Evolutionary conservation across 2,329 filamentous ascomycete species (phyloP).

Genomic region (Neonectria ditissima): DNA sequence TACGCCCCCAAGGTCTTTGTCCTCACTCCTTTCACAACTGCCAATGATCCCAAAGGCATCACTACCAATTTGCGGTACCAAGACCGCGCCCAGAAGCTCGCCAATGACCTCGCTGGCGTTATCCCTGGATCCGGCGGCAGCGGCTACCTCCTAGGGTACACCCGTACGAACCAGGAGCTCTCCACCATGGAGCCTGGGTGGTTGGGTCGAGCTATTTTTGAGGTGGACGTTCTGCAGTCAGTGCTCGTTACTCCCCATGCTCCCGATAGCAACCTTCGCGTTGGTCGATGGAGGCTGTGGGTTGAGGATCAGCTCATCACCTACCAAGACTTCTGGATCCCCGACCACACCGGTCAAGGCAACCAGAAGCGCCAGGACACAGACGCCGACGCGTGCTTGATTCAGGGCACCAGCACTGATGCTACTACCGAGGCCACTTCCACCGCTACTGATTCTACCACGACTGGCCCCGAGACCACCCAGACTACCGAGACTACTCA

Average conservation of each 20-base stretch:
- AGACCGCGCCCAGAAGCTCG: constrained; percentile 18
- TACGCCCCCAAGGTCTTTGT: constrained; percentile 32
- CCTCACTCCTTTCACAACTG: constrained; percentile 28
- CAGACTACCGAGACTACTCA: background rate
- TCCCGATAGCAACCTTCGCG: background rate
- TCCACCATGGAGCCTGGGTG: constrained; percentile 14
- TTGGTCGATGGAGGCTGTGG: constrained; percentile 37
- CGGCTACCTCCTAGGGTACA: constrained; percentile 27
- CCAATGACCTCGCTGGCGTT: constrained; percentile 6
- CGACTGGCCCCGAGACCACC: constrained; percentile 3
- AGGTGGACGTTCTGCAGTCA: constrained; percentile 29
- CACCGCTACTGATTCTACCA: constrained; percentile 5
- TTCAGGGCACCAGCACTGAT: background rate
- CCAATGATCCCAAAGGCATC: background rate
- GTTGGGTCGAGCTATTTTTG: constrained; percentile 27
- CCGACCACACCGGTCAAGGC: background rate
- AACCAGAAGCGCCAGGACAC: constrained; percentile 25
- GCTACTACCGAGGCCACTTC: constrained; percentile 1
- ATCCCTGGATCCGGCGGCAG: constrained; percentile 28
- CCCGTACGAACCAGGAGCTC: background rate
- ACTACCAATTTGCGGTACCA: constrained; percentile 21
- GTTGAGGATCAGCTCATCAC: constrained; percentile 34
- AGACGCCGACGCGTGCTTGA: constrained; percentile 19
- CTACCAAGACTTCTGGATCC: constrained; percentile 27
- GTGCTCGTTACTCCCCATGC: constrained; percentile 1